Evolutionary conservation across 2,329 filamentous ascomycete genomes (phyloP), one percentile per base, ranked within the genome.

Genomic region (Penicillium sp.): DNA sequence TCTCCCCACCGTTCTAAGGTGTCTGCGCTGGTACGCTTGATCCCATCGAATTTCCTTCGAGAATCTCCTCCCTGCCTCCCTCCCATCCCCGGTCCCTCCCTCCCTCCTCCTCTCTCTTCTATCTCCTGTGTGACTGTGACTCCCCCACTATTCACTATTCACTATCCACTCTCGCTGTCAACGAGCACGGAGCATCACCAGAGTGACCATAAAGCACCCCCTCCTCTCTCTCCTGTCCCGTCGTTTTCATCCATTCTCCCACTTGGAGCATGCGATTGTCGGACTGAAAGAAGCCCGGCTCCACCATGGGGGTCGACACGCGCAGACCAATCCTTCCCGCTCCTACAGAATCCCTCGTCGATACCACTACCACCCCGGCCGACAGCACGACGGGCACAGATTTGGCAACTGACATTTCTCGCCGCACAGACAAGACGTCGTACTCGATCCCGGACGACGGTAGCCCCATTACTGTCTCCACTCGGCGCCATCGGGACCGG

Each of bases 391-490:
- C 70, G 52, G 72, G 68, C 53, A 78, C 74, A 60, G 77, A 78
- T 67, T 62, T 78, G 63, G 77, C 74, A 56, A 79, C 77, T 59
- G 76, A 79, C 67, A 56, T 80, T 59, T 79, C 77, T 64, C 74
- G 75, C 61, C 71, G 74, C 48, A 79, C 75, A 62, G 77, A 80
- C 65, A 76, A 75, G 56, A 77, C 77, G 46, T 78, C 75, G 45
- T 78, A 78, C 61, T 78, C 76, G 23, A 75, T 80, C 48, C 77
- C 77, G 21, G 77, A 78, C 68, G 77, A 80, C 75, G 77, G 77
- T 51, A 93, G 89, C 46, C 91, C 92, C 34, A 87, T 99, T 66
- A 97, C 91, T 54, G 95, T 99, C 71, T 86, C 88, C 68, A 96
- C 93, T 64, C 67, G 67, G 56, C 70, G 67, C 42, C 67, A 71